A percentile compares a stretch with the other conserved stretches of the same genome.
phyloP scores from a whole-genome alignment of 345 rosid species.

The Brassica incana region DNA sequence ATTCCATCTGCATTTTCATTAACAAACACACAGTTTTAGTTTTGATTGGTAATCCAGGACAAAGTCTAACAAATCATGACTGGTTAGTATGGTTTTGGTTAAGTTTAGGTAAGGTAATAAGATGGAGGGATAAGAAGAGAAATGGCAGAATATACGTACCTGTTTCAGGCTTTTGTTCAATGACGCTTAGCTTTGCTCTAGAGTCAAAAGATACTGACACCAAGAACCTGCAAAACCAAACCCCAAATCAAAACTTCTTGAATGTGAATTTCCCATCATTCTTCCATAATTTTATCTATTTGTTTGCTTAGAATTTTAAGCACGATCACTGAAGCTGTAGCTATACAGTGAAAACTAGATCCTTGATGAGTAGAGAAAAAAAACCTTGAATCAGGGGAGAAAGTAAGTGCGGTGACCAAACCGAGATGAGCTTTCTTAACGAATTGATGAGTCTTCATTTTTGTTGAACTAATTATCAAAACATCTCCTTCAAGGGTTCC shows the following conservation, averaged over 20 bases:
- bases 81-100: background rate
- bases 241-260: constrained; percentile 14
- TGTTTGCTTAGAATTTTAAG: background rate
- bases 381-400: constrained; percentile 94
- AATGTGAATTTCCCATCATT: background rate
- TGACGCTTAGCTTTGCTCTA: constrained; percentile 73
- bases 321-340: background rate
- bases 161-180: constrained; percentile 35
- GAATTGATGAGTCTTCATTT: constrained; percentile 44
- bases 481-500: constrained; percentile 78
- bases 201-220: constrained; percentile 87
- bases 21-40: constrained; percentile 12
- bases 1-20: constrained; percentile 35
- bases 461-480: constrained; percentile 51
- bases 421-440: constrained; percentile 84
- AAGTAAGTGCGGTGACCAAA: constrained; percentile 74
- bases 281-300: background rate
- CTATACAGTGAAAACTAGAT: background rate
- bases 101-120: background rate
- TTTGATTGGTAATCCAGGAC: background rate
- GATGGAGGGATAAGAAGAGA: background rate
- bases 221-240: constrained; percentile 58
- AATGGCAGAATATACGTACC: constrained; percentile 9
- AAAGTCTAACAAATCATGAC: background rate
- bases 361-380: constrained; percentile 16